Evolutionary conservation across 2,329 filamentous ascomycete genomes (phyloP).

Genomic region (Aspergillus persii): DNA sequence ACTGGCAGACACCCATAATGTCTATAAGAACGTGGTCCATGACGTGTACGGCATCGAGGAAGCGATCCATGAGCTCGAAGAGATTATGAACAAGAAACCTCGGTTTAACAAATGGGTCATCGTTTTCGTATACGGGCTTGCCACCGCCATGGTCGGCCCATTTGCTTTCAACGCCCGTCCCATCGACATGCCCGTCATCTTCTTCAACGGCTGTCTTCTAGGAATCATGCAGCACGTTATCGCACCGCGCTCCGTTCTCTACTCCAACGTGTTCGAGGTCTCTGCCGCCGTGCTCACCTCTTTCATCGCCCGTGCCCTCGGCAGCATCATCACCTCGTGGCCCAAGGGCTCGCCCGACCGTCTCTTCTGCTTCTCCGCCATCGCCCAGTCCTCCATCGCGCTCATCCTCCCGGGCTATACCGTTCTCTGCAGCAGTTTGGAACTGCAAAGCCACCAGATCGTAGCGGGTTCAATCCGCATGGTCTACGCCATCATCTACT

Average conservation of each 20-base stretch:
- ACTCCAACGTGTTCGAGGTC: slow-evolving; percentile 64
- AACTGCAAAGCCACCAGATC: slow-evolving; percentile 67
- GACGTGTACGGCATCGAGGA: slow-evolving; percentile 47
- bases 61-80: slow-evolving; percentile 43
- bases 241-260: slow-evolving; percentile 69
- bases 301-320: slow-evolving; percentile 67
- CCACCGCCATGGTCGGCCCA: slow-evolving; percentile 71
- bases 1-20: slow-evolving; percentile 44
- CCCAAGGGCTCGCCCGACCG: slow-evolving; percentile 22
- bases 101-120: slow-evolving; percentile 55
- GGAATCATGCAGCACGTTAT: slow-evolving; percentile 72
- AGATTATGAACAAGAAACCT: slow-evolving; percentile 56
- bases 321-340: slow-evolving; percentile 57
- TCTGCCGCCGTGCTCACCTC: slow-evolving; percentile 64
- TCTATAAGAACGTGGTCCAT: slow-evolving; percentile 50
- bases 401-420: slow-evolving; percentile 70
- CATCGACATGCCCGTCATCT: slow-evolving; percentile 75
- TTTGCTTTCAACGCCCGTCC: slow-evolving; percentile 76
- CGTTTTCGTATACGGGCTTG: slow-evolving; percentile 71
- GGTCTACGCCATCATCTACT: slow-evolving; percentile 73
- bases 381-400: slow-evolving; percentile 71
- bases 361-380: slow-evolving; percentile 68
- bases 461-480: slow-evolving; percentile 71
- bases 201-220: slow-evolving; percentile 71
- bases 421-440: slow-evolving; percentile 60